Conservation (phyloP, 2,329 filamentous ascomycete genomes). For the Leptographium wingfieldii region DNA sequence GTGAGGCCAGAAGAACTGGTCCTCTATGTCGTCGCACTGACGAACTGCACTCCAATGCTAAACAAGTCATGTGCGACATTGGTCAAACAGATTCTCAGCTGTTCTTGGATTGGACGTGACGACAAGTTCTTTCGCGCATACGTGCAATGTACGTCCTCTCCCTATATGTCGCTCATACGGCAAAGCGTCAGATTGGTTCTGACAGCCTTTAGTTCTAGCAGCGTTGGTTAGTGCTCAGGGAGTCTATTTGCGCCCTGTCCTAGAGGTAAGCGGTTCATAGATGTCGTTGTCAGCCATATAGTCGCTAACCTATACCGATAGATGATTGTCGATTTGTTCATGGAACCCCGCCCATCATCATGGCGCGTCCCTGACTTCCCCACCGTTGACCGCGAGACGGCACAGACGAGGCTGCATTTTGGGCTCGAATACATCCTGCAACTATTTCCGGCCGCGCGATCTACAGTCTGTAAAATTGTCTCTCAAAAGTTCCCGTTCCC, state of each 20-base stretch:
- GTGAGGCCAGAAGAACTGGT: constrained; percentile 43
- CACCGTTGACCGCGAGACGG: constrained; percentile 47
- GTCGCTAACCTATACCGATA: neutral
- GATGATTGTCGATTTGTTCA: constrained; percentile 72
- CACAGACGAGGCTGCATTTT: constrained; percentile 63
- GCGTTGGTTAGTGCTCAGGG: constrained; percentile 73
- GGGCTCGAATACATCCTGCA: constrained; percentile 64
- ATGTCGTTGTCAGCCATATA: neutral
- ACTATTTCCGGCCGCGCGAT: constrained; percentile 68
- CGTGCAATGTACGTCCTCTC: constrained; percentile 9
- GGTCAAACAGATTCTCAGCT: constrained; percentile 44
- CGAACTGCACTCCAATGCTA: constrained; percentile 46
- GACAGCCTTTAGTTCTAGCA: constrained; percentile 46
- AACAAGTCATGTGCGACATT: constrained; percentile 46
- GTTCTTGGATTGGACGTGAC: constrained; percentile 53
- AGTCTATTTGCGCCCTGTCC: constrained; percentile 36
- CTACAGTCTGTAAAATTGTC: constrained; percentile 55
- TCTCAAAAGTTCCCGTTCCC: constrained; percentile 60
- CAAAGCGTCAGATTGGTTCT: neutral
- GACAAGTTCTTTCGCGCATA: constrained; percentile 55
- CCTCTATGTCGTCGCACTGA: constrained; percentile 50
- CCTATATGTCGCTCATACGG: neutral
- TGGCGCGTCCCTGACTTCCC: constrained; percentile 40
- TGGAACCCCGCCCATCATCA: constrained; percentile 32
- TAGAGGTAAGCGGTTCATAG: constrained; percentile 3